Evolutionary conservation across 2,329 filamentous ascomycete genomes (phyloP).

Genomic region (Leptodontidium sp.): DNA sequence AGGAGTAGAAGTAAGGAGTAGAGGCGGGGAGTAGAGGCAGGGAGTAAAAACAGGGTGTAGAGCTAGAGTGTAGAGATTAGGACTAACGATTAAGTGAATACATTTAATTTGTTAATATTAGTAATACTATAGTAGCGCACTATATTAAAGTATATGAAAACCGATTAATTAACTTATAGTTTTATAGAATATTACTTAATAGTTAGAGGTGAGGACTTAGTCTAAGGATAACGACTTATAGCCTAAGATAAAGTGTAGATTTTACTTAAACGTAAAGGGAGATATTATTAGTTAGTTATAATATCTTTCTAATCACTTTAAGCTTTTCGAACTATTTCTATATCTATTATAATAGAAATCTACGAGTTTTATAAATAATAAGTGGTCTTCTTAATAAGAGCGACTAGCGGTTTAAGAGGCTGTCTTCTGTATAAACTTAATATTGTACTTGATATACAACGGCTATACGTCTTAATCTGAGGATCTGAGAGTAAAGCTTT

Average conservation of each 20-base stretch:
- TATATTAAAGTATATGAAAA: background rate
- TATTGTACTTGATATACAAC: constrained; percentile 23
- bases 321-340: background rate
- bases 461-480: constrained; percentile 25
- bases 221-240: background rate
- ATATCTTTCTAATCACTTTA: background rate
- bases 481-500: constrained; percentile 4
- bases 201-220: background rate
- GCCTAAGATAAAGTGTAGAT: background rate
- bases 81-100: background rate
- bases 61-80: background rate
- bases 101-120: background rate
- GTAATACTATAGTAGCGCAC: background rate
- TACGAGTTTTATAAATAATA: constrained; percentile 26
- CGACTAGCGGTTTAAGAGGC: constrained; percentile 17
- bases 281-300: background rate
- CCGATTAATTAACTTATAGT: background rate
- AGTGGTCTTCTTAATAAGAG: constrained; percentile 24
- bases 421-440: constrained; percentile 27
- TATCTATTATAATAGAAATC: constrained; percentile 18
- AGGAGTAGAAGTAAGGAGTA: background rate
- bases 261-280: background rate
- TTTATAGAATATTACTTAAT: background rate
- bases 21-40: no score
- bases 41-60: background rate